Conservation (phyloP, 345 rosid genomes). For the Syzygium aromaticum region DNA sequence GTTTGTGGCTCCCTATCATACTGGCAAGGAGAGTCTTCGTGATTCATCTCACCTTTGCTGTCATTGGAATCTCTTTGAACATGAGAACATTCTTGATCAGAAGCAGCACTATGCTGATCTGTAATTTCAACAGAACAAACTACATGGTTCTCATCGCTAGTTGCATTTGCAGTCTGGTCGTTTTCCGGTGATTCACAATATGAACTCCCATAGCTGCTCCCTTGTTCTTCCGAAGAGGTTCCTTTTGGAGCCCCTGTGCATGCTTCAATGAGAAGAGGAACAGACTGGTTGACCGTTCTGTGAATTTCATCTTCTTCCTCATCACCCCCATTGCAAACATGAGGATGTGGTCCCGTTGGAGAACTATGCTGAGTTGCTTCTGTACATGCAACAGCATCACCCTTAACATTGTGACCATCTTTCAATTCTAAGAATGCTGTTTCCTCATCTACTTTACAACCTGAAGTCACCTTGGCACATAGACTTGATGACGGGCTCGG, state of each 20-base stretch:
- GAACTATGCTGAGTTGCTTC: neutral
- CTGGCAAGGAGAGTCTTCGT: constrained; percentile 2
- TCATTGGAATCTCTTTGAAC: neutral
- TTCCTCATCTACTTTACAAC: neutral
- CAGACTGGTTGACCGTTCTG: neutral
- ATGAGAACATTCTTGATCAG: neutral
- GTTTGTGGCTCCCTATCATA: constrained; percentile 9
- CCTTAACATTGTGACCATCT: neutral
- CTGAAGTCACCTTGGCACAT: neutral
- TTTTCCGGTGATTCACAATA: neutral
- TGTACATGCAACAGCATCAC: neutral
- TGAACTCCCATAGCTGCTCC: neutral
- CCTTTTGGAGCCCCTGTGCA: constrained; percentile 14
- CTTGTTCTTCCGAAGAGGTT: constrained; percentile 11
- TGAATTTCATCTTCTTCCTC: neutral
- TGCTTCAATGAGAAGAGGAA: constrained; percentile 3
- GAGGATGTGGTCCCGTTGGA: neutral
- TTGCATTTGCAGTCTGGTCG: constrained; percentile 1
- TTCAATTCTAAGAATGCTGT: neutral
- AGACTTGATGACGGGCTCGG: neutral
- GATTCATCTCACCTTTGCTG: constrained; percentile 17
- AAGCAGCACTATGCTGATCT: constrained; percentile 5
- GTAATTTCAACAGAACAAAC: constrained; percentile 4
- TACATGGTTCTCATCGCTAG: constrained; percentile 3
- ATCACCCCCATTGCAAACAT: neutral